Evolutionary conservation across 768 basidiomycete genomes (phyloP), one percentile per base, ranked within the genome.

Genomic region (Mycena vulgaris): DNA sequence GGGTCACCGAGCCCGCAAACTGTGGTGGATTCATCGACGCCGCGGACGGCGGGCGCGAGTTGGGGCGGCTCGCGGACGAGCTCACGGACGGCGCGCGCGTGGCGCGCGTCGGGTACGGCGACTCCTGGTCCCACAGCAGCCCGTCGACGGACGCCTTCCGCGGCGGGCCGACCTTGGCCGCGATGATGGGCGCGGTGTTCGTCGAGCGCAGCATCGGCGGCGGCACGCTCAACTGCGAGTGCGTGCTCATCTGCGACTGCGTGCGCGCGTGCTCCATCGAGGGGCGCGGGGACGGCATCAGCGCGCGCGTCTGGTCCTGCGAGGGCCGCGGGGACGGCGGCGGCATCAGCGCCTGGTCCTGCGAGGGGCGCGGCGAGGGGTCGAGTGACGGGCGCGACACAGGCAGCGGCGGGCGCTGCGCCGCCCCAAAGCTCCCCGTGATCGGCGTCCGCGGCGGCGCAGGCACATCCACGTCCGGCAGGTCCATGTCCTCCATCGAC

Each of bases 51-150:
- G 78, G 66, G 25, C 79, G 78, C 37, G 68, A 69, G 10, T 55
- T 30, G 8, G 63, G 58, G 8, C 69, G 57, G 37, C 69, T 70
- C 6, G 42, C 37, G 4, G 65, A 57, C 16, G 71, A 72, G 28
- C 63, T 7, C 16, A 68, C 57, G 4, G 71, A 71, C 49, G 78
- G 73, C 55, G 78, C 63, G 25, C 72, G 76, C 17, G 23, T 21
- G 53, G 55, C 33, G 47, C 84, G 84, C 39, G 80, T 83, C 21
- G 93, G 89, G 79, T 93, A 92, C 27, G 89, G 90, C 1, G 90
- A 88, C 71, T 94, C 92, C 73, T 93, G 92, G 78, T 95, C 90
- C 79, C 92, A 92, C 56, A 88, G 87, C 63, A 93, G 82, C 23
- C 86, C 84, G 70, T 88, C 88, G 47, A 86, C 69, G 31, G 79